Percentiles rank a stretch among this genome's conserved stretches.
phyloP scores from a whole-genome alignment of 108 stramenopile species.

The Heterococcus sp. region DNA sequence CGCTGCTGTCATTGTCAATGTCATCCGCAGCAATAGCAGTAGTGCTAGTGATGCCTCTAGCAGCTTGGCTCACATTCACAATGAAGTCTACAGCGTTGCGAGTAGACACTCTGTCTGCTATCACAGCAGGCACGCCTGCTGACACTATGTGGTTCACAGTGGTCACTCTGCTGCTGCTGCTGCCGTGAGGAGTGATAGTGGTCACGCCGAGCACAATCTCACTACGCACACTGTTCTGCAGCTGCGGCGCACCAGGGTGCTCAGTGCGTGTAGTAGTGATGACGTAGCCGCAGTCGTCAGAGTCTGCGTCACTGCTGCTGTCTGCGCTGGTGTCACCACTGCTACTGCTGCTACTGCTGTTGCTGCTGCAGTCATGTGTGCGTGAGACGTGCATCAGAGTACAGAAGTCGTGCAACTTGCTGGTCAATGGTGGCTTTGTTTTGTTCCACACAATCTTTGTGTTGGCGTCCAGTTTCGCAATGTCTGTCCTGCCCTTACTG shows the following conservation, averaged over 20 bases:
- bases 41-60: neutral
- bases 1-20: too few relatives aligned
- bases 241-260: constrained; percentile 24
- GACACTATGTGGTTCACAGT: constrained; percentile 43
- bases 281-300: constrained; percentile 9
- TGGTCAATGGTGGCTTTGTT: constrained; percentile 30
- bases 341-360: too few relatives aligned
- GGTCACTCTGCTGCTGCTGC: constrained; percentile 7
- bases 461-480: constrained; percentile 38
- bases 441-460: constrained; percentile 47
- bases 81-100: constrained; percentile 47
- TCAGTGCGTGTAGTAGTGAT: constrained; percentile 24
- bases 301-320: too few relatives aligned
- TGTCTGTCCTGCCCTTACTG: constrained; percentile 36
- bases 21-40: too few relatives aligned
- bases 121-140: constrained; percentile 35
- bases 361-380: too few relatives aligned
- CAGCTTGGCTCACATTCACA: constrained; percentile 17
- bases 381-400: constrained; percentile 44
- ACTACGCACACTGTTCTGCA: constrained; percentile 20
- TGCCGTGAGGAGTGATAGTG: constrained; percentile 2
- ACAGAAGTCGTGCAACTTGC: constrained; percentile 46
- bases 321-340: too few relatives aligned
- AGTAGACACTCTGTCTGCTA: constrained; percentile 39
- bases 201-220: constrained; percentile 45